These are phyloP conservation scores for Bothriochloa decipiens DNA, from an alignment of 176 grass and related monocot species.

Conservation along the genomic window DNA sequence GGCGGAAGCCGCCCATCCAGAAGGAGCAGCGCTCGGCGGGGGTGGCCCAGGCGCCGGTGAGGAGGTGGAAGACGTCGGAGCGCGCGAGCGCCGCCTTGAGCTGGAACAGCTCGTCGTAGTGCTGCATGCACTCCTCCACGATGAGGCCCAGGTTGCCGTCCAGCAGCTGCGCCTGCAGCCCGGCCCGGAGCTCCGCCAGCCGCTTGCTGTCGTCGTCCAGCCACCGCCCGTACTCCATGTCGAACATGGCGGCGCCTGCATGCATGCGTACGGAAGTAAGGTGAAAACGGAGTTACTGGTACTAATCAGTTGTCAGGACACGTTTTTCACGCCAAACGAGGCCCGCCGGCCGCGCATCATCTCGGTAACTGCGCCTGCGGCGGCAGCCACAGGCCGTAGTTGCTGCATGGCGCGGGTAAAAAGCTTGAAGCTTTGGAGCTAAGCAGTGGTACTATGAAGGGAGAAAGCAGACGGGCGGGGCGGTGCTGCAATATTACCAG, in stretches of 20 bases:
- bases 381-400: not conserved
- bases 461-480: not conserved
- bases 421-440: conserved; percentile 1
- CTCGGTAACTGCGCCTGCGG: not conserved
- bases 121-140: conserved; percentile 80
- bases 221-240: conserved; percentile 94
- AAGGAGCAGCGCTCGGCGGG: conserved; percentile 88
- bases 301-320: not conserved
- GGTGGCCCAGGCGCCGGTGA: conserved; percentile 78
- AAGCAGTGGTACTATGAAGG: not conserved
- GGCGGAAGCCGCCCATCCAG: conserved; percentile 99
- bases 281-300: not conserved
- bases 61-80: conserved; percentile 87
- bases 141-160: conserved; percentile 70
- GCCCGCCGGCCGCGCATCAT: not conserved
- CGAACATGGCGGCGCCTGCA: conserved; percentile 84
- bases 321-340: not conserved
- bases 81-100: conserved; percentile 68
- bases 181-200: conserved; percentile 61
- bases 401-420: not conserved
- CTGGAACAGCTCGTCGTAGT: conserved; percentile 92
- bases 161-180: conserved; percentile 72
- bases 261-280: not conserved
- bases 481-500: conserved; percentile 55
- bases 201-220: conserved; percentile 78